These are phyloP conservation scores for Fomitopsis schrenkii DNA, from an alignment of 1,284 basidiomycete genomes.

Conservation along the genomic window DNA sequence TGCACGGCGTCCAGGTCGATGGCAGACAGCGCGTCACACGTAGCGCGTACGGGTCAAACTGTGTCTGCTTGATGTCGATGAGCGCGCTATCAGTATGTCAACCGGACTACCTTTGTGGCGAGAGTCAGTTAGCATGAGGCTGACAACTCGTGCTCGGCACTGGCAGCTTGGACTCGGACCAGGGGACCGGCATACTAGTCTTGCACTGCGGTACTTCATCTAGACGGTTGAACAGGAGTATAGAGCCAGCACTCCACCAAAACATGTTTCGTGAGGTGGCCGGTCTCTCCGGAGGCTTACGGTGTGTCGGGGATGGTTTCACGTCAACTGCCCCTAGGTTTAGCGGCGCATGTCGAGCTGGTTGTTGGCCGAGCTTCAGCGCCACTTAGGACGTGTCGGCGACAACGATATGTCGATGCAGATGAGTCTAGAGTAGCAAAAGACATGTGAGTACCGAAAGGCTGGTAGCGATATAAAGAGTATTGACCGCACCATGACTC, in stretches of 20 bases:
- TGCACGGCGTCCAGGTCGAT: not conserved
- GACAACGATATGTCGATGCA: not conserved
- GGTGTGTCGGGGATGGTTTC: not conserved
- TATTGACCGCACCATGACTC: not conserved
- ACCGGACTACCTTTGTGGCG: no score
- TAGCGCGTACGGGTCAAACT: not conserved
- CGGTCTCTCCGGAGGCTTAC: not conserved
- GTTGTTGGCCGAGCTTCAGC: not conserved
- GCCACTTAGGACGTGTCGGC: not conserved
- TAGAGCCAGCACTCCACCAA: not conserved
- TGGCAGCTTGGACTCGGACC: not conserved
- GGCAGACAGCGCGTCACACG: not conserved
- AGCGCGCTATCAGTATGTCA: no score
- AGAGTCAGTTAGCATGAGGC: no score
- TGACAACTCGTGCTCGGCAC: no score
- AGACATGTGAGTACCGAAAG: not conserved
- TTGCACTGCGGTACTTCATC: not conserved
- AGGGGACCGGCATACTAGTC: not conserved
- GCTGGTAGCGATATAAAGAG: not conserved
- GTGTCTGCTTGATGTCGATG: no score
- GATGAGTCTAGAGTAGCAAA: not conserved
- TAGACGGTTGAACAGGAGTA: not conserved
- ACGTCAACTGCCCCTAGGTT: not conserved
- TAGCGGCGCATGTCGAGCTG: not conserved
- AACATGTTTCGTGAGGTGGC: not conserved